Conservation (phyloP, 2,329 filamentous ascomycete species). For the Diaporthe aspalathi region DNA sequence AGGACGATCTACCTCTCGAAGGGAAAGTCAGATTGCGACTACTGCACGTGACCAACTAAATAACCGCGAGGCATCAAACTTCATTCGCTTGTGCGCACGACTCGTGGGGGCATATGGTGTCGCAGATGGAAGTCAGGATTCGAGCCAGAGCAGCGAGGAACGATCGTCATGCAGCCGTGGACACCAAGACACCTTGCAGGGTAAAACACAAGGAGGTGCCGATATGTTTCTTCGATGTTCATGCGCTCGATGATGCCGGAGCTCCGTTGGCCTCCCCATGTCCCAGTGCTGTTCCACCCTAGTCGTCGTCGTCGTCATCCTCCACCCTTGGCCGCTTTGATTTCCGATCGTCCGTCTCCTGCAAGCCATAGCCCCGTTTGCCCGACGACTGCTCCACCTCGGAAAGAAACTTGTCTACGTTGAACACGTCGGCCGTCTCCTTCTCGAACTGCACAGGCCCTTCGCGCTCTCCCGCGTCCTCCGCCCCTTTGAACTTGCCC, state of each 20-base stretch:
- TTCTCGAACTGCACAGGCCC: constrained; percentile 98
- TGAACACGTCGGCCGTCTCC: constrained; percentile 86
- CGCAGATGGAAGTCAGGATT: constrained; percentile 10
- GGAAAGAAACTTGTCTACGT: constrained; percentile 91
- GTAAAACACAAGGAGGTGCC: not conserved
- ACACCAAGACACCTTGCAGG: not conserved
- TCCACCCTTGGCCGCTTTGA: constrained; percentile 83
- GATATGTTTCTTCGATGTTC: constrained; percentile 3
- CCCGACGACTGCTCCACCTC: constrained; percentile 74
- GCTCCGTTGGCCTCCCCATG: not conserved
- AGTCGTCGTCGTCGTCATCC: constrained; percentile 71
- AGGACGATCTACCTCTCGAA: not conserved
- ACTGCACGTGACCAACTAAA: constrained; percentile 25
- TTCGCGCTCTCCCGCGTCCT: constrained; percentile 84
- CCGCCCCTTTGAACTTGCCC: constrained; percentile 90
- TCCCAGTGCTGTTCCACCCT: constrained; percentile 38
- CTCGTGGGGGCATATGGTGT: constrained; percentile 12
- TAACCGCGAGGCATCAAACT: not conserved
- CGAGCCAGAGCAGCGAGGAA: not conserved
- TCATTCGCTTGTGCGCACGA: constrained; percentile 20
- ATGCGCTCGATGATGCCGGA: constrained; percentile 13
- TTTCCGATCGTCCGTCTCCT: constrained; percentile 70
- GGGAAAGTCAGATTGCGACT: constrained; percentile 22
- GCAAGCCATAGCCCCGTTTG: constrained; percentile 82
- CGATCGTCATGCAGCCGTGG: not conserved